Base-by-base conservation (phyloP, 73 alveolate genomes). In the Paraurostyla sp. region DNA sequence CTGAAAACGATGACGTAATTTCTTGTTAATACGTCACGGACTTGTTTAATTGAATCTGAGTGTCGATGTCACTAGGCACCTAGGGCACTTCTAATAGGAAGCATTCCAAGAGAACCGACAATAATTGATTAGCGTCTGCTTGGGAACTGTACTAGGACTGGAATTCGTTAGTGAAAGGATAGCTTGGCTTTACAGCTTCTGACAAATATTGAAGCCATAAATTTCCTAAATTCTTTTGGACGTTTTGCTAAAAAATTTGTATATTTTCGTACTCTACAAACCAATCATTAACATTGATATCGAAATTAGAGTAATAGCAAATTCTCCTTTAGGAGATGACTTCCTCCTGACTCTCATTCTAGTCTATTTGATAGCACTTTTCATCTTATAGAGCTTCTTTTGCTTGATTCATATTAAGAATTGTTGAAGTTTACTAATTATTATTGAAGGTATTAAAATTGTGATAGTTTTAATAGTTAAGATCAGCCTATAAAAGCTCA, bases 201-300 rank as follows among this genome's bases (percentile, higher is more conserved):
- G 50, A 51, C 32, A 78, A 43, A 54, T 78, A 78, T 60, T 78
- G 42, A 32, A 50, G 56, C 89, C 89, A 43, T 18, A 49, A 29
- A 57, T 51, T 83, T 81, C 96, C 93, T n/a, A 91, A 62, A 25
- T 84, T 91, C 22, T 62, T 73, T 41, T 84, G 60, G 57, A 91
- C 83, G 50, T 89, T 71, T 13, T 50, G 25, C 48, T 83, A 42
- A 83, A 91, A 91, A n/a, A 91, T 71, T 71, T 91, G 91, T 11
- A 85, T 84, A 51, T 84, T 82, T 54, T 91, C 96, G 65, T 42
- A 91, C 54, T 91, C 96, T 4, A 48, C 81, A 73, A 84, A 81
- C 96, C 96, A 91, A n/a, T 91, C 96, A 29, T 91, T 83, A 40
- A 91, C 75, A 76, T 91, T 91, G 20, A 91, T 41, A 80, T 91